phyloP scores from a whole-genome alignment of 495 filamentous ascomycete species.

The Daldinia caldariorum region DNA sequence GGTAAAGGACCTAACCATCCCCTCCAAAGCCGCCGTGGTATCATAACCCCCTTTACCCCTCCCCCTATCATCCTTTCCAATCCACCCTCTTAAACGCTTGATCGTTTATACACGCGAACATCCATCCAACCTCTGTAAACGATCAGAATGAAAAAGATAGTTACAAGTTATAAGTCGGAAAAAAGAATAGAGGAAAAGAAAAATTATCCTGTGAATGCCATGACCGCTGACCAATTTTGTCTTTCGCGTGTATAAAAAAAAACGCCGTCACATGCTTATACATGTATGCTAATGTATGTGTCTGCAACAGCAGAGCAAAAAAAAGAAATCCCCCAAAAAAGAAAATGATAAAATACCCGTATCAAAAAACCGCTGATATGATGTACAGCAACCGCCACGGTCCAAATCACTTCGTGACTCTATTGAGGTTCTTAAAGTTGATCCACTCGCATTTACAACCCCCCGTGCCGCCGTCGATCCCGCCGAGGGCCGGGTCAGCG shows the following conservation, averaged over 20 bases:
- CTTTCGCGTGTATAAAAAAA: background rate
- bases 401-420: background rate
- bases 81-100: background rate
- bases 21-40: background rate
- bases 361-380: background rate
- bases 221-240: constrained; percentile 1
- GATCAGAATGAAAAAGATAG: background rate
- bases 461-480: constrained; percentile 75
- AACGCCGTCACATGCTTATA: constrained; percentile 1
- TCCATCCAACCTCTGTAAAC: background rate
- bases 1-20: too few relatives aligned
- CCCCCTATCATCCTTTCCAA: background rate
- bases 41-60: background rate
- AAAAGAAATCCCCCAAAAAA: background rate
- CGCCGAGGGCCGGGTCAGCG: constrained; percentile 61
- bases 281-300: background rate
- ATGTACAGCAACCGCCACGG: background rate
- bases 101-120: background rate
- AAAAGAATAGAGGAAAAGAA: background rate
- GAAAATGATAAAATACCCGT: background rate
- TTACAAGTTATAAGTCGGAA: background rate
- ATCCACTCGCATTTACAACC: constrained; percentile 79
- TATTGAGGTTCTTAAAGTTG: constrained; percentile 64
- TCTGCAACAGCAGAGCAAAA: background rate
- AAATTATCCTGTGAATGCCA: background rate